These are phyloP conservation scores for Fusarium pseudoanthophilum DNA, from an alignment of 2,329 filamentous ascomycete genomes.

Conservation along the genomic window DNA sequence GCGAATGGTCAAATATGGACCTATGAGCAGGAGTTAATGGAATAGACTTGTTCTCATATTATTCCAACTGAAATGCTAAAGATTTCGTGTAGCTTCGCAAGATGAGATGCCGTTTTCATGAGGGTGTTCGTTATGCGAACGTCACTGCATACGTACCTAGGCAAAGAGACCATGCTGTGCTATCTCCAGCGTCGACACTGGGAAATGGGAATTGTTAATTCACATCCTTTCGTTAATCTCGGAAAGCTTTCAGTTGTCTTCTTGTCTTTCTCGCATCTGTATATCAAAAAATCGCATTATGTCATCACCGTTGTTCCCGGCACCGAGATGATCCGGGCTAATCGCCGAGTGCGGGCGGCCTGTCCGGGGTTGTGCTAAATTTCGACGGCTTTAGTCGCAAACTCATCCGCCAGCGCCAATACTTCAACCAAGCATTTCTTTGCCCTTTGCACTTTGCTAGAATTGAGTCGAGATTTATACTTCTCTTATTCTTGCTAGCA, in stretches of 20 bases:
- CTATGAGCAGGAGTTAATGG: constrained; percentile 22
- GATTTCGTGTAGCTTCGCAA: not conserved
- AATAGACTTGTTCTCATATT: constrained; percentile 20
- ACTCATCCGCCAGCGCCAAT: constrained; percentile 26
- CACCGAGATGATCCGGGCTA: constrained; percentile 46
- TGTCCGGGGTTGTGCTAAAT: constrained; percentile 40
- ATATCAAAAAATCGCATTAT: constrained; percentile 25
- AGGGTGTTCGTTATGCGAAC: not conserved
- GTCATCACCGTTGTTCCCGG: constrained; percentile 36
- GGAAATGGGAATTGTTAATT: not conserved
- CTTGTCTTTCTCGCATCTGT: not conserved
- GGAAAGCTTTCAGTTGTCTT: not conserved
- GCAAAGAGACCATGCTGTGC: not conserved
- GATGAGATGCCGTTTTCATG: not conserved
- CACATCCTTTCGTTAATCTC: not conserved
- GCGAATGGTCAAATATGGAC: constrained; percentile 1
- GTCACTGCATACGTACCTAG: not conserved
- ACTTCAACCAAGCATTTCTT: constrained; percentile 17
- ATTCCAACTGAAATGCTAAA: not conserved
- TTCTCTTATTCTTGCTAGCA: constrained; percentile 14
- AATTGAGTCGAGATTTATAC: constrained; percentile 9
- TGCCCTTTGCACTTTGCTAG: constrained; percentile 24
- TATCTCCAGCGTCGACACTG: not conserved
- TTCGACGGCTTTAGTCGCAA: constrained; percentile 42
- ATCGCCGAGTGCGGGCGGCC: constrained; percentile 44